Percentiles rank a stretch among this genome's conserved stretches.
phyloP scores from a whole-genome alignment of 2,329 filamentous ascomycete species.

The Aspergillus pseudoglaucus region DNA sequence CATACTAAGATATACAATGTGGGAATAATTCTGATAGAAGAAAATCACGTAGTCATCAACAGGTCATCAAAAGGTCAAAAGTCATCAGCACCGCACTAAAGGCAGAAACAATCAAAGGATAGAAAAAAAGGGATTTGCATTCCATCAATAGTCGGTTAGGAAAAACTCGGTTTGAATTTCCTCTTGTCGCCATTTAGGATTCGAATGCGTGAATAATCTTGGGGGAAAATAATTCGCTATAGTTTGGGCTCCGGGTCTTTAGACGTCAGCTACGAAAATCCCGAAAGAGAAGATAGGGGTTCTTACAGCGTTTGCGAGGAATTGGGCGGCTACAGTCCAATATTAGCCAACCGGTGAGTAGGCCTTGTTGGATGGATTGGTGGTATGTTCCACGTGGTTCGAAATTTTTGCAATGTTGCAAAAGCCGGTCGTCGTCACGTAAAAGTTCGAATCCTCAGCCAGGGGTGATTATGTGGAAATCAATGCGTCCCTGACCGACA shows the following conservation, averaged over 20 bases:
- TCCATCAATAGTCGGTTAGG: neutral
- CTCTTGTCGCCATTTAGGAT: neutral
- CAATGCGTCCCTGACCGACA: slow-evolving; percentile 7
- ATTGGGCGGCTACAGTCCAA: slow-evolving; percentile 9
- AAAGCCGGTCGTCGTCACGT: slow-evolving; percentile 10
- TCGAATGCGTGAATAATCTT: neutral
- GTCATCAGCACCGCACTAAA: neutral
- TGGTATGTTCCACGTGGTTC: slow-evolving; percentile 4
- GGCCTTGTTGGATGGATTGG: slow-evolving; percentile 7
- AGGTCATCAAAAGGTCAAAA: neutral
- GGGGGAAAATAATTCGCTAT: neutral
- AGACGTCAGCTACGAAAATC: neutral
- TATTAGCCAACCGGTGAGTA: slow-evolving; percentile 12
- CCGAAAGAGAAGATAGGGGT: neutral
- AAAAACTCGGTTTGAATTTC: neutral
- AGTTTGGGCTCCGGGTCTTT: neutral
- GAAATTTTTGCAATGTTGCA: slow-evolving; percentile 10
- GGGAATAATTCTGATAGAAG: neutral
- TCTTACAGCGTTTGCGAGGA: slow-evolving; percentile 5
- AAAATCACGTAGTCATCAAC: neutral
- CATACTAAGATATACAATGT: neutral
- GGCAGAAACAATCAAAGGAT: neutral
- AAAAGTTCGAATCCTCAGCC: slow-evolving; percentile 14
- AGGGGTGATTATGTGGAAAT: slow-evolving; percentile 8
- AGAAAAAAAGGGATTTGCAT: neutral